Evolutionary conservation across 495 filamentous ascomycete species (phyloP).

Genomic region (Usnea hakonensis): DNA sequence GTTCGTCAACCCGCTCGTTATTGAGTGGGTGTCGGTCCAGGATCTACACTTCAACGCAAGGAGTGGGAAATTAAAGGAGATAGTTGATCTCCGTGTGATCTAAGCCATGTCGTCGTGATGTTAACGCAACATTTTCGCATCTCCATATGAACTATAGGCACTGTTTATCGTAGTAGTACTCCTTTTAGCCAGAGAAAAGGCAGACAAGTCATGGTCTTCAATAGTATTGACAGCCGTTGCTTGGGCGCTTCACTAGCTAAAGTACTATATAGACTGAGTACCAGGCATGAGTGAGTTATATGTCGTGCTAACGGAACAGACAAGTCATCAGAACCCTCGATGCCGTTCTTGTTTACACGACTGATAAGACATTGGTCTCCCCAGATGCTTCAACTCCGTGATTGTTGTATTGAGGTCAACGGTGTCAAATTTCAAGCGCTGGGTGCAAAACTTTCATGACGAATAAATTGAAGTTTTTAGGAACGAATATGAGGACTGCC

Average conservation of each 20-base stretch:
- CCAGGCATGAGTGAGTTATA: not conserved
- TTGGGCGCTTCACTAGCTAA: not conserved
- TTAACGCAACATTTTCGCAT: not conserved
- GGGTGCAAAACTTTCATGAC: constrained; percentile 49
- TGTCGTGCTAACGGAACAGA: constrained; percentile 23
- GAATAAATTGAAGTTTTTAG: constrained; percentile 21
- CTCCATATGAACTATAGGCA: no score
- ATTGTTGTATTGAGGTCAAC: constrained; percentile 38
- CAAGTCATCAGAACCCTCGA: constrained; percentile 43
- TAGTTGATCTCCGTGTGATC: not conserved
- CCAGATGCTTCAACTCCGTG: constrained; percentile 61
- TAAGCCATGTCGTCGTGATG: not conserved
- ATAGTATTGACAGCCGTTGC: not conserved
- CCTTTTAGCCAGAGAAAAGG: not conserved
- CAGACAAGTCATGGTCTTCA: not conserved
- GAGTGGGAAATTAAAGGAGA: constrained; percentile 7
- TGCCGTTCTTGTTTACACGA: constrained; percentile 59
- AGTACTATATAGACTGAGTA: not conserved
- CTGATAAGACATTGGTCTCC: constrained; percentile 49
- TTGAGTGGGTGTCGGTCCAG: not conserved
- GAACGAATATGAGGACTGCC: not conserved
- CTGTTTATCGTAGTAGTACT: no score
- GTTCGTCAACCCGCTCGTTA: not conserved
- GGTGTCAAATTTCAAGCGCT: constrained; percentile 57
- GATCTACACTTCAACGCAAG: not conserved